Evolutionary conservation across 768 basidiomycete species (phyloP).

Genomic region (Cantharellus anzutake): DNA sequence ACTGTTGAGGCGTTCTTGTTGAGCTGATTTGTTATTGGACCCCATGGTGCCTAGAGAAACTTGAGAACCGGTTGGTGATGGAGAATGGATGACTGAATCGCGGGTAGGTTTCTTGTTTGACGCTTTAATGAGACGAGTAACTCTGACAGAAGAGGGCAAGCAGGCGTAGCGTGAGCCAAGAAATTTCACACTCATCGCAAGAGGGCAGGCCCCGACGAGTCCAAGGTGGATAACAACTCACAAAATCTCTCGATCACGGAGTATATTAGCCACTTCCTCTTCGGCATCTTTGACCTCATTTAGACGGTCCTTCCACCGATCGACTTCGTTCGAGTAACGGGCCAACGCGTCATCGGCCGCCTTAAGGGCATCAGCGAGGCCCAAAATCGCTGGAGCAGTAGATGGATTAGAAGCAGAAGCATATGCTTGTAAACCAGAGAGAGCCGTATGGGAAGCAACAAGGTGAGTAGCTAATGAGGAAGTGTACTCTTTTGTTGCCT

Average conservation of each 20-base stretch:
- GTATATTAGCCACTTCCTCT: conserved; percentile 49
- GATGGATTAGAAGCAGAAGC: conserved; percentile 44
- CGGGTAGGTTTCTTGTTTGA: conserved; percentile 35
- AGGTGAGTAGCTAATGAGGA: conserved; percentile 40
- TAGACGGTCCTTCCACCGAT: conserved; percentile 46
- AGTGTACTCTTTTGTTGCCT: conserved; percentile 51
- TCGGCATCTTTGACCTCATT: conserved; percentile 42
- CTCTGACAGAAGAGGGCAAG: conserved; percentile 23
- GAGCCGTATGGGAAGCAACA: conserved; percentile 36
- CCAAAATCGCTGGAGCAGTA: conserved; percentile 29
- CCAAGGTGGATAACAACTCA: conserved; percentile 21
- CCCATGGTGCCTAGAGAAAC: neutral
- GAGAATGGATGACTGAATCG: conserved; percentile 21
- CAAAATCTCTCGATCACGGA: conserved; percentile 70
- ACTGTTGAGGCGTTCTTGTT: neutral
- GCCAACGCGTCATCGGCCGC: conserved; percentile 51
- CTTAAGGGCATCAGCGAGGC: conserved; percentile 37
- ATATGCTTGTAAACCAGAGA: conserved; percentile 52
- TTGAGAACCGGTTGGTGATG: neutral
- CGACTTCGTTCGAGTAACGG: conserved; percentile 38
- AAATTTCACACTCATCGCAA: neutral
- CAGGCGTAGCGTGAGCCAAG: neutral
- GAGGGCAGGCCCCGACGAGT: neutral
- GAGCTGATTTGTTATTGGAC: conserved; percentile 3
- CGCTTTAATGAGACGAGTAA: conserved; percentile 61